Percentiles rank a stretch among this genome's conserved stretches.
phyloP scores from a whole-genome alignment of 1,284 basidiomycete species.

The Chalciporus piperatoides region DNA sequence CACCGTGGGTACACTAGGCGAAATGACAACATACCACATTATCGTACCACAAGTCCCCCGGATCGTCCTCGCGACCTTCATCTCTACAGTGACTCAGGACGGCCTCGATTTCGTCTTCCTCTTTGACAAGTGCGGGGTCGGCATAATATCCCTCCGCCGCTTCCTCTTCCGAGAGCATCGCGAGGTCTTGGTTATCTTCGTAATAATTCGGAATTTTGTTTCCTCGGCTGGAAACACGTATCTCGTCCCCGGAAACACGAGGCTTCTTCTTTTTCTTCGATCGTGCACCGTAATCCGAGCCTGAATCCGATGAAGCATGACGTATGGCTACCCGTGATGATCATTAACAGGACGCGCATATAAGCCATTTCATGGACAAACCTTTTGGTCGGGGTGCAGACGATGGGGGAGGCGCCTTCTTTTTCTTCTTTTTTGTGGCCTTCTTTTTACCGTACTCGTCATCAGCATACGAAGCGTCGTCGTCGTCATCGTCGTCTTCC shows the following conservation, averaged over 20 bases:
- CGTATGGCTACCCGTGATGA: slow-evolving; percentile 42
- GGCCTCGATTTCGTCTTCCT: slow-evolving; percentile 87
- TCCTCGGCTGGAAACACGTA: slow-evolving; percentile 79
- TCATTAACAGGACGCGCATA: slow-evolving; percentile 28
- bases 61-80: slow-evolving; percentile 72
- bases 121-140: slow-evolving; percentile 53
- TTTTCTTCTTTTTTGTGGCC: slow-evolving; percentile 63
- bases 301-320: slow-evolving; percentile 62
- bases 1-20: not conserved
- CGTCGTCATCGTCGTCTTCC: slow-evolving; percentile 46
- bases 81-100: slow-evolving; percentile 81
- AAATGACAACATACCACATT: slow-evolving; percentile 65
- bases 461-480: slow-evolving; percentile 74
- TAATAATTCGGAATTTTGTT: slow-evolving; percentile 82
- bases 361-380: slow-evolving; percentile 29
- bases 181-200: slow-evolving; percentile 80
- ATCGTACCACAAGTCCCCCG: slow-evolving; percentile 76
- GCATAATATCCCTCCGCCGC: slow-evolving; percentile 49
- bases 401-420: slow-evolving; percentile 39
- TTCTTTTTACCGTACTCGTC: slow-evolving; percentile 73
- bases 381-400: slow-evolving; percentile 56
- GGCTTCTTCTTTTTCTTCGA: slow-evolving; percentile 83
- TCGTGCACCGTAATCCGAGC: slow-evolving; percentile 84
- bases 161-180: slow-evolving; percentile 69
- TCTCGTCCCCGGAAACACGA: slow-evolving; percentile 56